Base-by-base conservation (phyloP, 306 rosid genomes). In the Acmispon strigosus region DNA sequence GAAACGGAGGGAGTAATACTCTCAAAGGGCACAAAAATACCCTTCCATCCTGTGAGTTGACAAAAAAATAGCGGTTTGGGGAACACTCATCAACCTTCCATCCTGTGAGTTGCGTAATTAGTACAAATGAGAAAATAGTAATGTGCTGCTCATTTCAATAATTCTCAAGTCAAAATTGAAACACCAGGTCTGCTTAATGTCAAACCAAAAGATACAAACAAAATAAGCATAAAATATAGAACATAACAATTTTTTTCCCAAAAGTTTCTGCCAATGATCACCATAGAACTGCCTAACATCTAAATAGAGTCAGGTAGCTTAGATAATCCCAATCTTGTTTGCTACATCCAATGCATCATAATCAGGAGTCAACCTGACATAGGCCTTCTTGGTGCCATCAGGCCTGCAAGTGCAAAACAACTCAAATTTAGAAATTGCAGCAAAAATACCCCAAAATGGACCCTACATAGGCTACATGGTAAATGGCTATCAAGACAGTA, bases 371-470 rank as follows among this genome's bases (percentile, higher is more conserved):
- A 91, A 76, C 78, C 91, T 80, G 2, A 91, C 97, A 77, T 89
- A 91, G 1, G 97, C 97, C 85, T 91, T 91, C 85, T 91, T 91
- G 73, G 96, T 89, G 57, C 97, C 97, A 85, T 91, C 96, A 1
- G 96, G 97, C 88, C 97, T 91, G 89, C 64, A 22, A 22, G 27
- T 22, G 27, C 27, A 85, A 59, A 7, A 69, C 7, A 39, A 65
- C 5, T 57, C 22, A 37, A 32, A 34, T 39, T 70, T 9, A 66
- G 66, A 80, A 54, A 48, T 18, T 65, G 72, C 44, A 51, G 22
- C 36, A 24, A 15, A 69, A 15, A 73, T 44, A 11, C 5, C 14
- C 15, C 7, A 34, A 13, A 9, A 12, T 10, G 15, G 39, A 50
- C 42, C 10, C 32, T 19, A 45, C 3, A 68, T 32, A 1, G 8